Conservation (phyloP, 352 stramenopile genomes). For the Thalassiosira livingstoniorum region DNA sequence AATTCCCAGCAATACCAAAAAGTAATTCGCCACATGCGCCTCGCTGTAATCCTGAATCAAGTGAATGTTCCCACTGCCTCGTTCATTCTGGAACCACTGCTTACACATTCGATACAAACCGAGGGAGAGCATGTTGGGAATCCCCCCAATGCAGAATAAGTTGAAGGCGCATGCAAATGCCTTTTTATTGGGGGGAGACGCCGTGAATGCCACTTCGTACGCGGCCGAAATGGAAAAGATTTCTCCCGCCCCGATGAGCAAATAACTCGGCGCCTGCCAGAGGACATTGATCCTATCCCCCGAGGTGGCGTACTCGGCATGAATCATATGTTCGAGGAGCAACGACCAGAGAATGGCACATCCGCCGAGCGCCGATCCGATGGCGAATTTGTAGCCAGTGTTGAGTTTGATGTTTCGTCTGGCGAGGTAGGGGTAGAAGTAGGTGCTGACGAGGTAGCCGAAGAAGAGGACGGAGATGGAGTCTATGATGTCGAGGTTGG, state of each 20-base stretch:
- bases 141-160: constrained; percentile 83
- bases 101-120: constrained; percentile 72
- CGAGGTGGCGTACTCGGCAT: constrained; percentile 63
- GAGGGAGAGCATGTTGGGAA: constrained; percentile 83
- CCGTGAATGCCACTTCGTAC: constrained; percentile 86
- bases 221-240: constrained; percentile 85
- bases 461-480: constrained; percentile 78
- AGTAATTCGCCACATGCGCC: constrained; percentile 79
- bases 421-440: constrained; percentile 78
- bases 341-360: constrained; percentile 79
- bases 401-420: constrained; percentile 74
- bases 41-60: constrained; percentile 77
- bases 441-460: constrained; percentile 75
- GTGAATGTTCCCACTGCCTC: constrained; percentile 67
- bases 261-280: constrained; percentile 80
- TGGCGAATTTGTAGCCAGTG: constrained; percentile 84
- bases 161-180: constrained; percentile 83
- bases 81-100: constrained; percentile 74
- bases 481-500: constrained; percentile 80
- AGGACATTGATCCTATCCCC: constrained; percentile 76
- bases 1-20: constrained; percentile 80
- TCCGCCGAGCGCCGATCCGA: constrained; percentile 73
- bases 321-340: constrained; percentile 82
- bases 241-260: constrained; percentile 83
- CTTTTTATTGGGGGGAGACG: constrained; percentile 79